Conservation (phyloP, 306 rosid species). For the Lagenaria siceraria region DNA sequence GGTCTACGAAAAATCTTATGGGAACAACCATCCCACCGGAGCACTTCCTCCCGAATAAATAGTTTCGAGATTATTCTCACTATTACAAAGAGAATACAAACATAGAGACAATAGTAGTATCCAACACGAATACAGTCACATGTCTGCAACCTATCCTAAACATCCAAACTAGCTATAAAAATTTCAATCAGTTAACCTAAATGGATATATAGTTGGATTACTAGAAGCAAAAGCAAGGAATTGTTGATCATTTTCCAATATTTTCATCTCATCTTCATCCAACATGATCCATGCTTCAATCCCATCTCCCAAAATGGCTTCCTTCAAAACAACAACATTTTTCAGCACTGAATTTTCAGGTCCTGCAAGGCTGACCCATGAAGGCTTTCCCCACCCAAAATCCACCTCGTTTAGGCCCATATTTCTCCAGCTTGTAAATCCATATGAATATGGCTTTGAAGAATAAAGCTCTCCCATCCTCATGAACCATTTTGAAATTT, state of each 20-base stretch:
- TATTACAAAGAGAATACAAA: no score
- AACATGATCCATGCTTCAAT: constrained; percentile 3
- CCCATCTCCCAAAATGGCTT: constrained; percentile 2
- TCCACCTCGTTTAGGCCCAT: constrained; percentile 10
- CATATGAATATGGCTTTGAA: neutral
- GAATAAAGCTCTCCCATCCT: neutral
- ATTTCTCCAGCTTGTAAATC: constrained; percentile 4
- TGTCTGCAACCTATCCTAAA: no score
- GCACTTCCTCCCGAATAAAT: no score
- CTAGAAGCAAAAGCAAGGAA: constrained; percentile 7
- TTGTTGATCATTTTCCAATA: constrained; percentile 1
- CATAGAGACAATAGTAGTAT: no score
- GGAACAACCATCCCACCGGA: no score
- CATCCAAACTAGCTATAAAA: no score
- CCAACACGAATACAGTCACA: no score
- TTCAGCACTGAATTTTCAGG: neutral
- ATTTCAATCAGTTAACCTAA: neutral
- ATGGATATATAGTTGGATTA: neutral
- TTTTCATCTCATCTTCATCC: constrained; percentile 8
- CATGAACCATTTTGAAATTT: neutral
- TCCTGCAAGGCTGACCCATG: constrained; percentile 9
- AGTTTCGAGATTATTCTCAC: no score
- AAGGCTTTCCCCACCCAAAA: constrained; percentile 17
- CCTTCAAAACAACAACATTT: constrained; percentile 2
- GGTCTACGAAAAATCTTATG: no score